Percentiles rank a stretch among this genome's conserved stretches.
phyloP scores from a whole-genome alignment of 2,329 filamentous ascomycete genomes.

The Aspergillus quadricinctus region DNA sequence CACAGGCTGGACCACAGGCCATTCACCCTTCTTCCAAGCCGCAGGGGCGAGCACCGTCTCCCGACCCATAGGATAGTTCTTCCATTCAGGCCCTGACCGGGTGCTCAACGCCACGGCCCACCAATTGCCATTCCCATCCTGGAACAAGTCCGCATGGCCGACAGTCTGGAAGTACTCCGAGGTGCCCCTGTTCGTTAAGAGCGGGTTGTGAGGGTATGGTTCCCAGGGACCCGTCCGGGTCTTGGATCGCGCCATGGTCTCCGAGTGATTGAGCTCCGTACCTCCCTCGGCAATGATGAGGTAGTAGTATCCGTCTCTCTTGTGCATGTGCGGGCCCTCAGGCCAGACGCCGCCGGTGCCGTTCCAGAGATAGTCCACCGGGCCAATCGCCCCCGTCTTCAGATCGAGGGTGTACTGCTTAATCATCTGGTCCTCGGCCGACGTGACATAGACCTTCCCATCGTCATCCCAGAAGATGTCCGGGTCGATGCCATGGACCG shows the following conservation, averaged over 20 bases:
- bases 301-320: slow-evolving; percentile 29
- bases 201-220: slow-evolving; percentile 35
- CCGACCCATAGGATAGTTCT: slow-evolving; percentile 51
- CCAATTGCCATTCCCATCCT: slow-evolving; percentile 50
- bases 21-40: slow-evolving; percentile 46
- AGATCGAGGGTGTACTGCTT: slow-evolving; percentile 24
- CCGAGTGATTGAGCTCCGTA: slow-evolving; percentile 24
- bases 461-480: slow-evolving; percentile 22
- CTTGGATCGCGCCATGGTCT: slow-evolving; percentile 27
- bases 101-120: slow-evolving; percentile 49
- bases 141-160: slow-evolving; percentile 55
- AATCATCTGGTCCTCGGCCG: slow-evolving; percentile 5
- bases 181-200: slow-evolving; percentile 39
- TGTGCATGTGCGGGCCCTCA: slow-evolving; percentile 29
- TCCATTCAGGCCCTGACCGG: slow-evolving; percentile 31
- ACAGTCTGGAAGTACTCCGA: slow-evolving; percentile 47
- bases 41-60: slow-evolving; percentile 50
- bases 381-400: slow-evolving; percentile 14
- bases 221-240: slow-evolving; percentile 38
- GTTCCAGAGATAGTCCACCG: slow-evolving; percentile 35
- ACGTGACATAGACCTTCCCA: slow-evolving; percentile 10
- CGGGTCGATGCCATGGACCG: slow-evolving; percentile 14
- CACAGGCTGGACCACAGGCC: slow-evolving; percentile 35
- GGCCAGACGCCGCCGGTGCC: slow-evolving; percentile 43
- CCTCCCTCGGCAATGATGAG: slow-evolving; percentile 25